Percentiles rank a stretch among this genome's conserved stretches.
Evolutionary conservation across 2,329 filamentous ascomycete species (phyloP).

Genomic region (Fusarium subglutinans): DNA sequence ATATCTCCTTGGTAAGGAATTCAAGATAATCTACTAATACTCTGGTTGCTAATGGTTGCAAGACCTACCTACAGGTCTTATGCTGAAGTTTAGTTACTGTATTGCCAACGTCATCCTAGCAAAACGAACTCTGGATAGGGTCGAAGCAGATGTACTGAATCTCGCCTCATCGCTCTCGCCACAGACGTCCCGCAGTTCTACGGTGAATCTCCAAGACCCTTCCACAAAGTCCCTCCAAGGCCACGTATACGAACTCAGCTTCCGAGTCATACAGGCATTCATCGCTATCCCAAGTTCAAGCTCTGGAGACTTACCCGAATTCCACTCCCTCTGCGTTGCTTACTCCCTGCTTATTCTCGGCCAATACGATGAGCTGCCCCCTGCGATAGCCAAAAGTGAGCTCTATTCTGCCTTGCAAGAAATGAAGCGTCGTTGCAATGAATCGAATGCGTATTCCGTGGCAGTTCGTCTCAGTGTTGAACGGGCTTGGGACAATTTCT

Average conservation of each 20-base stretch:
- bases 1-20: conserved; percentile 19
- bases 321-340: conserved; percentile 17
- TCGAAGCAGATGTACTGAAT: conserved; percentile 4
- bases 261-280: conserved; percentile 18
- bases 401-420: conserved; percentile 2
- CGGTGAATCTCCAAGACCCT: not conserved
- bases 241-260: conserved; percentile 11
- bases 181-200: not conserved
- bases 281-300: conserved; percentile 9
- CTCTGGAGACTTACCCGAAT: conserved; percentile 20
- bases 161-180: not conserved
- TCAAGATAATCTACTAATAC: not conserved
- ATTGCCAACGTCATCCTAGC: conserved; percentile 22
- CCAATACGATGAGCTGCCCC: conserved; percentile 14
- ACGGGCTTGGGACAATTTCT: conserved; percentile 14
- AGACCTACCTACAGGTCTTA: conserved; percentile 13
- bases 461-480: conserved; percentile 25
- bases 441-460: conserved; percentile 6
- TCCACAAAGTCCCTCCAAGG: conserved; percentile 6
- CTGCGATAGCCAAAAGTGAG: not conserved
- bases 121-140: conserved; percentile 13
- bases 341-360: conserved; percentile 24
- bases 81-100: conserved; percentile 14
- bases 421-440: conserved; percentile 12
- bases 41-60: not conserved